Percentiles rank a stretch among this genome's conserved stretches.
Evolutionary conservation across 805 yeast species (phyloP).

Genomic region (Cyberlindnera sargentensis): DNA sequence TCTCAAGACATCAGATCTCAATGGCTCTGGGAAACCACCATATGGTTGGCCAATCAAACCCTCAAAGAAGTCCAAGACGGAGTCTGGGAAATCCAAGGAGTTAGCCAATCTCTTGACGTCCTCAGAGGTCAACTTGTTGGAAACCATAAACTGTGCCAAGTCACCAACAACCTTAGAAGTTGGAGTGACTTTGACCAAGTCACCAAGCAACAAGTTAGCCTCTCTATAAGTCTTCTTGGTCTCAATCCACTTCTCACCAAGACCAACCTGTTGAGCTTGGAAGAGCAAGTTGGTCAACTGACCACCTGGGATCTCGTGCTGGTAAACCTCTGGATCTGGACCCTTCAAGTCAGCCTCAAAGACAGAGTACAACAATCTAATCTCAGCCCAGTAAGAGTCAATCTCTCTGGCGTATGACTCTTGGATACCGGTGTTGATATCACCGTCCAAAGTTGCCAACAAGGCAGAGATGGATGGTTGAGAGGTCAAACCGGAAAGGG

Average conservation of each 20-base stretch:
- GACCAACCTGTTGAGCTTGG: conserved; percentile 99
- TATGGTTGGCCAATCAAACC: conserved; percentile 99
- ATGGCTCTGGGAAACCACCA: conserved; percentile 99
- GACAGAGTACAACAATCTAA: conserved; percentile 92
- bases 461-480: conserved; percentile 95
- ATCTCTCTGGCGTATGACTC: conserved; percentile 67
- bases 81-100: conserved; percentile 96
- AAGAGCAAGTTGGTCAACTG: conserved; percentile 94
- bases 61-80: conserved; percentile 96
- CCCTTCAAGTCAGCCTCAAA: conserved; percentile 99
- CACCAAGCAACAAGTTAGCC: conserved; percentile 90
- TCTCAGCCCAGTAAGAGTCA: conserved; percentile 98
- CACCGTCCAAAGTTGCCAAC: conserved; percentile 87
- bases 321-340: conserved; percentile 98
- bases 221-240: conserved; percentile 91
- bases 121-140: conserved; percentile 78
- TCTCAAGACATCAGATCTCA: conserved; percentile 82
- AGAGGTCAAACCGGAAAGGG: conserved; percentile 97
- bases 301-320: conserved; percentile 99
- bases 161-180: conserved; percentile 99
- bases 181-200: conserved; percentile 97
- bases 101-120: conserved; percentile 85
- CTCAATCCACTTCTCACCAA: conserved; percentile 94
- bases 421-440: conserved; percentile 65
- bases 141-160: conserved; percentile 98